Conservation (phyloP, 2,329 filamentous ascomycete genomes). For the Coleophoma cylindrospora region DNA sequence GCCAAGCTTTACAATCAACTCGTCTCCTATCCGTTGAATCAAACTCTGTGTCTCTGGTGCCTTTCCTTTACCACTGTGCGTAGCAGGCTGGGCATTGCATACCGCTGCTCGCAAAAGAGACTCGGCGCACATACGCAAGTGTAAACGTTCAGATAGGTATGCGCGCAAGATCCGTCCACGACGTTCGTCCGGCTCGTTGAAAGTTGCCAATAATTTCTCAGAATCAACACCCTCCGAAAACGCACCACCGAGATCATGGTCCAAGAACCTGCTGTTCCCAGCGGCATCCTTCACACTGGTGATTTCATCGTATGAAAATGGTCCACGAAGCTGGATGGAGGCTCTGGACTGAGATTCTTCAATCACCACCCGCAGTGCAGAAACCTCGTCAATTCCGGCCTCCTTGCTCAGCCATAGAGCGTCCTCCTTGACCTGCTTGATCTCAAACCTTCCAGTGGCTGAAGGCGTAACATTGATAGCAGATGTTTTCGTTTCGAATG, state of each 20-base stretch:
- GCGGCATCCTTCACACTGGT: conserved; percentile 71
- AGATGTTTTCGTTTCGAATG: conserved; percentile 79
- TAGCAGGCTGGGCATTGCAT: conserved; percentile 12
- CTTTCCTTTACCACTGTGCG: conserved; percentile 5
- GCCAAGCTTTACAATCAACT: conserved; percentile 5
- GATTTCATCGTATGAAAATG: conserved; percentile 73
- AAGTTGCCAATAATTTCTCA: conserved; percentile 47
- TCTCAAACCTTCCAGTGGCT: conserved; percentile 61
- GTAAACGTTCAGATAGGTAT: conserved; percentile 67
- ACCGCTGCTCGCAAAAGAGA: conserved; percentile 28
- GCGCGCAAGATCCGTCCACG: conserved; percentile 64
- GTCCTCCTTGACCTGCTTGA: conserved; percentile 79
- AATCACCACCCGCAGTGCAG: conserved; percentile 73
- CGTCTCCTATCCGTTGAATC: conserved; percentile 8
- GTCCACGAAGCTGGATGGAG: conserved; percentile 64
- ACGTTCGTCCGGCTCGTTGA: conserved; percentile 57
- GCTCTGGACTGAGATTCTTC: conserved; percentile 80
- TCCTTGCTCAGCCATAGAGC: conserved; percentile 79
- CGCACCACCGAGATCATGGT: conserved; percentile 42
- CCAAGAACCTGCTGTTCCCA: conserved; percentile 56
- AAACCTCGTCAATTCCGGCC: conserved; percentile 72
- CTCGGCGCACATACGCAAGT: conserved; percentile 61
- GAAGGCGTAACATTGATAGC: conserved; percentile 77
- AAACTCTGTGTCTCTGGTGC: not conserved
- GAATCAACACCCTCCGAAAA: conserved; percentile 26